Conservation (phyloP, 768 basidiomycete genomes). For the Termitomyces sp. region DNA sequence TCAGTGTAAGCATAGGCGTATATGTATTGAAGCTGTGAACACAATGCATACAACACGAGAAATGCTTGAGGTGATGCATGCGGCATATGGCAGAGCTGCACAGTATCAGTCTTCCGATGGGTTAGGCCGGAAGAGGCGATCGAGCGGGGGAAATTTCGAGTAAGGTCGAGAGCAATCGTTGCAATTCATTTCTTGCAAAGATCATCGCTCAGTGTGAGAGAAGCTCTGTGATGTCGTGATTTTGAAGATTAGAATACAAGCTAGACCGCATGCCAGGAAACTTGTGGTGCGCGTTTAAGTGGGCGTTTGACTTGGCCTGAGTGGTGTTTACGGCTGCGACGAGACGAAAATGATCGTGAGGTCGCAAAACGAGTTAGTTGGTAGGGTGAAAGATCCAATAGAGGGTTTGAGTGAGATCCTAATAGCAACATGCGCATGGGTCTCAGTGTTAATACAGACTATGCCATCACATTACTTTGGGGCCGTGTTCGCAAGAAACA, state of each 20-base stretch:
- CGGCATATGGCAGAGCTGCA: conserved; percentile 21
- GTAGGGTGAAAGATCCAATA: background rate
- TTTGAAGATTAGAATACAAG: background rate
- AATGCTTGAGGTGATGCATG: conserved; percentile 36
- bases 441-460: background rate
- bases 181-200: conserved; percentile 9
- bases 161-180: background rate
- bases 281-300: background rate
- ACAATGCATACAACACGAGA: conserved; percentile 22
- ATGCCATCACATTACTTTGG: background rate
- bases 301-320: background rate
- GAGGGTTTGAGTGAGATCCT: background rate
- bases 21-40: conserved; percentile 18
- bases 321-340: background rate
- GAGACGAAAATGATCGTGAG: background rate
- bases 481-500: background rate
- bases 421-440: background rate
- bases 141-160: conserved; percentile 7
- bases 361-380: background rate
- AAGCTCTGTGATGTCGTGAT: background rate
- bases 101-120: conserved; percentile 15
- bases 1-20: conserved; percentile 5
- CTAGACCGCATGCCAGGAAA: background rate
- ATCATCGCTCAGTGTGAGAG: background rate
- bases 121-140: conserved; percentile 12